Base-by-base conservation (phyloP, 805 yeast species). In the Metahyphopichia silvanorum region DNA sequence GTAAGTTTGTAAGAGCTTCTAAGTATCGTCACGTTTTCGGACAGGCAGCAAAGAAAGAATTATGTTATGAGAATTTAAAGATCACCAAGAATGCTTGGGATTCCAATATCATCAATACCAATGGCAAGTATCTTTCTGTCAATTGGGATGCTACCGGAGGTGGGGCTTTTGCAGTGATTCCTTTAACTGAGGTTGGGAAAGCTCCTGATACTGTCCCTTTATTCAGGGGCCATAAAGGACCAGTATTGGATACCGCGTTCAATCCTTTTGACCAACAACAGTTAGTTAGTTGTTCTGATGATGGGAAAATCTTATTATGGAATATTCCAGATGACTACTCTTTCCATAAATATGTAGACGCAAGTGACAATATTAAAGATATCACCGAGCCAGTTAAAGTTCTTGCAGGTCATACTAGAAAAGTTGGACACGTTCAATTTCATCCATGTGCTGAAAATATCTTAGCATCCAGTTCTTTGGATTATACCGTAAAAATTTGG, bases 121-220 rank as follows among this genome's bases (percentile, higher is more conserved):
- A 93, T 56, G 91, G 96, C 23, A 82, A 83, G 56, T 93, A 77
- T 51, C 60, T 93, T 25, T 73, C 96, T 1, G 82, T 88, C 43
- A 88, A 86, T 57, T 88, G 96, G 96, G 87, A 86, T 38, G 72
- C 96, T 20, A 82, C 95, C 8, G 98, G 98, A 25, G 98, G 98
- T 42, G 99, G 99, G 33, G 94, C 98, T 0, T 89, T 93, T 67
- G 96, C 96, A 1, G 85, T 94, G 9, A 79, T 93, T 39, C 98
- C 98, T 2, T 66, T 86, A 16, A 55, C 57, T 6, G 96, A 91
- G 57, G 81, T 77, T 13, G 98, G 98, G 7, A 93, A 89, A 55
- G 80, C 89, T 6, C 97, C 96, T 4, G 99, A 93, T 47, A 77
- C 82, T 39, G 89, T 88, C 30, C 93, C 98, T 2, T 71, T 93